A percentile compares a stretch with the other conserved stretches of the same genome.
These are phyloP conservation scores for Trypanosoma theileri DNA, from an alignment of 208 protist species.

Conservation along the genomic window DNA sequence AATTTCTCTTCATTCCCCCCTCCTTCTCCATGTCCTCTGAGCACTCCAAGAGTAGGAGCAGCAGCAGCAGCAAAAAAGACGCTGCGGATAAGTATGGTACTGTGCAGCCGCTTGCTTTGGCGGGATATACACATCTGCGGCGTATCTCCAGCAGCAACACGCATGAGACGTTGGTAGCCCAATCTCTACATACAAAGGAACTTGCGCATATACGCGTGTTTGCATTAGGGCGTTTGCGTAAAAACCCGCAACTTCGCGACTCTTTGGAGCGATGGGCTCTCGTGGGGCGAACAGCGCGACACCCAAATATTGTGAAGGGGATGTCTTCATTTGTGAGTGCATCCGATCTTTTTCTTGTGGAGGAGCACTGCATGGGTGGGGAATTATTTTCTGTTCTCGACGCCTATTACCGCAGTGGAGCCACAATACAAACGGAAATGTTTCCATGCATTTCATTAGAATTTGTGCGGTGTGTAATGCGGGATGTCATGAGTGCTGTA, in stretches of 20 bases:
- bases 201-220: constrained; percentile 61
- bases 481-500: constrained; percentile 56
- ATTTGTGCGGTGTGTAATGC: constrained; percentile 39
- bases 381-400: constrained; percentile 61
- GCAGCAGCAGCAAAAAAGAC: background rate
- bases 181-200: constrained; percentile 11
- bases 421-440: background rate
- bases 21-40: too few relatives aligned
- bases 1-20: too few relatives aligned
- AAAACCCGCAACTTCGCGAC: constrained; percentile 43
- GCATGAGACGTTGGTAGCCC: constrained; percentile 67
- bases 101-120: constrained; percentile 10
- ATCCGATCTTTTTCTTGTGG: constrained; percentile 60
- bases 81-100: background rate
- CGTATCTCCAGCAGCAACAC: constrained; percentile 46
- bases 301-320: constrained; percentile 47
- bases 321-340: constrained; percentile 43
- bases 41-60: background rate
- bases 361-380: constrained; percentile 56
- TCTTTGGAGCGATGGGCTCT: constrained; percentile 66
- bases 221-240: constrained; percentile 53
- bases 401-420: constrained; percentile 23
- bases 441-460: constrained; percentile 17
- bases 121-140: constrained; percentile 51
- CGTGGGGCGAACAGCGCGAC: constrained; percentile 30